Conservation (phyloP, 441 rosid species). For the Erysimum cheiri region DNA sequence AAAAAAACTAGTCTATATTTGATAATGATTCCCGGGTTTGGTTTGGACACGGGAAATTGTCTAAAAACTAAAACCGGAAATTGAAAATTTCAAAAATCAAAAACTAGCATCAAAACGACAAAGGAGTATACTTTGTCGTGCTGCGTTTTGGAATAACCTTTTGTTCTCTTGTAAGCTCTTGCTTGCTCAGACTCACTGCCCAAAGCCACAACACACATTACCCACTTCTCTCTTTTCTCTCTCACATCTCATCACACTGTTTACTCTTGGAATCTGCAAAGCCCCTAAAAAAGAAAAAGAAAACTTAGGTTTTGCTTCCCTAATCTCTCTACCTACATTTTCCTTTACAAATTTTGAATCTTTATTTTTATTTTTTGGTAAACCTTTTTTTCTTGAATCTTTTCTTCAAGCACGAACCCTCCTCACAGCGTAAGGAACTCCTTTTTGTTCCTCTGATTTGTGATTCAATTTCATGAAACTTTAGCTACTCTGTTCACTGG, state of each 20-base stretch:
- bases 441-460: not conserved
- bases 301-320: slow-evolving; percentile 29
- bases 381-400: no score
- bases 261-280: slow-evolving; percentile 36
- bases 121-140: slow-evolving; percentile 45
- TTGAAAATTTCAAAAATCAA: slow-evolving; percentile 20
- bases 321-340: slow-evolving; percentile 33
- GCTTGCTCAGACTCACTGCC: slow-evolving; percentile 42
- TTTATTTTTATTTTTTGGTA: no score
- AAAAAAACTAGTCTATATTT: not conserved
- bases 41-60: slow-evolving; percentile 18
- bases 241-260: slow-evolving; percentile 22
- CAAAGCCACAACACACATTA: slow-evolving; percentile 40
- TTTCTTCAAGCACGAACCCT: slow-evolving; percentile 25
- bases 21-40: slow-evolving; percentile 23
- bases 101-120: slow-evolving; percentile 43
- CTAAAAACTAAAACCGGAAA: slow-evolving; percentile 31
- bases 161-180: slow-evolving; percentile 34
- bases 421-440: slow-evolving; percentile 26
- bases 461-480: not conserved
- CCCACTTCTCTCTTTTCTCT: slow-evolving; percentile 33
- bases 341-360: slow-evolving; percentile 11
- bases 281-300: not conserved
- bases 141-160: slow-evolving; percentile 50
- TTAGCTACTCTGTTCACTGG: slow-evolving; percentile 9